Conservation (phyloP, 257 asterid species). For the Agastache rugosa region DNA sequence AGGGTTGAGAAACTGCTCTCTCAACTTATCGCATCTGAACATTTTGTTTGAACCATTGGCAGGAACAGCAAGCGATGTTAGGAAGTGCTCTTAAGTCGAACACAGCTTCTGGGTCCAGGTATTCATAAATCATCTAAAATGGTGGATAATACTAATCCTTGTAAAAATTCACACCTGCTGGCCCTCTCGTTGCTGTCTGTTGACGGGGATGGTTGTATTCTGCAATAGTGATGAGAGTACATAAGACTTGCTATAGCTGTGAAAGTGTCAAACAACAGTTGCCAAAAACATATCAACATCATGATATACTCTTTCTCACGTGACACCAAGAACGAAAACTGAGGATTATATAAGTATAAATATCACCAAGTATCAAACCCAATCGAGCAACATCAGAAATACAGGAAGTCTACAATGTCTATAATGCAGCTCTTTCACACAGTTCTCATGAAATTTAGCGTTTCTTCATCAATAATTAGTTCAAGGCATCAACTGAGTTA, state of each 20-base stretch:
- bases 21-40: background rate
- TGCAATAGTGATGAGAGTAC: slow-evolving; percentile 33
- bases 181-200: slow-evolving; percentile 44
- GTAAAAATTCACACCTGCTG: slow-evolving; percentile 50
- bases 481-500: background rate
- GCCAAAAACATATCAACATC: background rate
- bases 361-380: background rate
- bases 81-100: slow-evolving; percentile 26
- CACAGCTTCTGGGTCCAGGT: slow-evolving; percentile 7
- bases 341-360: background rate
- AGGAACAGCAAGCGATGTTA: background rate
- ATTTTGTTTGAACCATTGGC: slow-evolving; percentile 3
- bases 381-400: background rate
- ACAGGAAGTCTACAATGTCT: background rate
- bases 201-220: slow-evolving; percentile 45
- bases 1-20: slow-evolving; percentile 13
- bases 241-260: background rate
- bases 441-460: background rate
- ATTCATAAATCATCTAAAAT: slow-evolving; percentile 54
- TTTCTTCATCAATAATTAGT: background rate
- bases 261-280: background rate
- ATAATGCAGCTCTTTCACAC: background rate
- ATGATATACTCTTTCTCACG: background rate
- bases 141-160: slow-evolving; percentile 52
- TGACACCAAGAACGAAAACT: background rate